These are phyloP conservation scores for Populus euphratica DNA, from an alignment of 345 rosid genomes.

Conservation along the genomic window DNA sequence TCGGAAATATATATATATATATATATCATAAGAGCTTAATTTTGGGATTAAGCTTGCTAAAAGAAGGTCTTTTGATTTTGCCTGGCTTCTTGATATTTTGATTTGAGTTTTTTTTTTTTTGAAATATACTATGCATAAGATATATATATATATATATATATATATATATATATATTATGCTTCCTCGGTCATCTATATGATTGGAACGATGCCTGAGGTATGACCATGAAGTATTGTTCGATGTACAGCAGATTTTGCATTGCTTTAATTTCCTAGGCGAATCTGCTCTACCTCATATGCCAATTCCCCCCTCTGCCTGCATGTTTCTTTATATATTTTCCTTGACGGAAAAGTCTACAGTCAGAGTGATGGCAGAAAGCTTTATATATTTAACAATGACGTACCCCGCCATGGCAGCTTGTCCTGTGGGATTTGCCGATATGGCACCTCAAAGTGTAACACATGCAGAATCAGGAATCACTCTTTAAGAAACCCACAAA, in stretches of 20 bases:
- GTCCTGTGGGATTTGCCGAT: neutral
- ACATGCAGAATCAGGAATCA: neutral
- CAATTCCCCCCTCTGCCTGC: neutral
- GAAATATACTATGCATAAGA: too few relatives aligned
- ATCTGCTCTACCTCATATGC: neutral
- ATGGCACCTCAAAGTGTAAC: neutral
- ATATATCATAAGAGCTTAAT: too few relatives aligned
- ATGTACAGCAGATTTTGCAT: neutral
- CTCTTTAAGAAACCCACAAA: neutral
- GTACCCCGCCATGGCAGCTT: neutral
- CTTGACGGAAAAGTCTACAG: neutral
- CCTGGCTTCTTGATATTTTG: neutral
- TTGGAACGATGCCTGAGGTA: neutral
- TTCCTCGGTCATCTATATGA: neutral
- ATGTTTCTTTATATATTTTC: neutral
- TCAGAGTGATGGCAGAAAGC: neutral
- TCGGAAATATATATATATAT: too few relatives aligned
- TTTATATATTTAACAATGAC: neutral
- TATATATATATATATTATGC: neutral
- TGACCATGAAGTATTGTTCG: neutral
- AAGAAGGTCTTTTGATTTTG: too few relatives aligned
- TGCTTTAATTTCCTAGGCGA: neutral
- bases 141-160: too few relatives aligned
- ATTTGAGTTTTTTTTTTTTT: neutral
- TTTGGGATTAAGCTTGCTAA: too few relatives aligned